These are phyloP conservation scores for Logfia minima DNA, from an alignment of 129 eudicot species.

Conservation along the genomic window DNA sequence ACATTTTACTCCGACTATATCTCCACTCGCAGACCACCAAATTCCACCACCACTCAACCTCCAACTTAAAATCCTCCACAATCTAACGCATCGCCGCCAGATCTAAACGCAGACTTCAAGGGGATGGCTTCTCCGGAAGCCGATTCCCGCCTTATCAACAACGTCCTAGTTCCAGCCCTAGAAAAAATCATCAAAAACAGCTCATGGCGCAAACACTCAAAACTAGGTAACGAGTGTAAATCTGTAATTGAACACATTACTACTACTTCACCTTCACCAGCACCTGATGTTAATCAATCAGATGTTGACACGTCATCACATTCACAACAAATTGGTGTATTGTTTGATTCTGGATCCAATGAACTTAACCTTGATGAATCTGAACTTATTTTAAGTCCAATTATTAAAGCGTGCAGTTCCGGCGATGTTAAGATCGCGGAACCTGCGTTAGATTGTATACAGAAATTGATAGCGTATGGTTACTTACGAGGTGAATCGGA, in stretches of 20 bases:
- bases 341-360: slow-evolving; percentile 46
- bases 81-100: slow-evolving; percentile 23
- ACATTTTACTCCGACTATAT: slow-evolving; percentile 17
- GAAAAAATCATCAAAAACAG: slow-evolving; percentile 86
- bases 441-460: slow-evolving; percentile 71
- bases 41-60: neutral
- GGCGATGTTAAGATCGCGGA: slow-evolving; percentile 73
- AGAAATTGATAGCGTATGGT: slow-evolving; percentile 76
- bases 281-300: slow-evolving; percentile 41
- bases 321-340: slow-evolving; percentile 51
- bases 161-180: slow-evolving; percentile 63
- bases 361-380: slow-evolving; percentile 65
- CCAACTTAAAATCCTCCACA: slow-evolving; percentile 7
- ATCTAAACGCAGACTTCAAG: slow-evolving; percentile 32
- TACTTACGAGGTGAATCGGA: slow-evolving; percentile 82
- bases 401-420: slow-evolving; percentile 56
- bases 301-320: slow-evolving; percentile 42
- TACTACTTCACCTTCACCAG: slow-evolving; percentile 35
- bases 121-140: slow-evolving; percentile 90
- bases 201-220: slow-evolving; percentile 93
- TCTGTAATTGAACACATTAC: slow-evolving; percentile 66
- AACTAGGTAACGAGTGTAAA: slow-evolving; percentile 75
- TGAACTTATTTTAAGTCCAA: slow-evolving; percentile 64
- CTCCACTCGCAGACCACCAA: slow-evolving; percentile 30
- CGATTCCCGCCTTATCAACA: slow-evolving; percentile 71